A percentile compares a stretch with the other conserved stretches of the same genome.
Evolutionary conservation across 352 stramenopile genomes (phyloP).

Genomic region (Phytophthora citrophthora): DNA sequence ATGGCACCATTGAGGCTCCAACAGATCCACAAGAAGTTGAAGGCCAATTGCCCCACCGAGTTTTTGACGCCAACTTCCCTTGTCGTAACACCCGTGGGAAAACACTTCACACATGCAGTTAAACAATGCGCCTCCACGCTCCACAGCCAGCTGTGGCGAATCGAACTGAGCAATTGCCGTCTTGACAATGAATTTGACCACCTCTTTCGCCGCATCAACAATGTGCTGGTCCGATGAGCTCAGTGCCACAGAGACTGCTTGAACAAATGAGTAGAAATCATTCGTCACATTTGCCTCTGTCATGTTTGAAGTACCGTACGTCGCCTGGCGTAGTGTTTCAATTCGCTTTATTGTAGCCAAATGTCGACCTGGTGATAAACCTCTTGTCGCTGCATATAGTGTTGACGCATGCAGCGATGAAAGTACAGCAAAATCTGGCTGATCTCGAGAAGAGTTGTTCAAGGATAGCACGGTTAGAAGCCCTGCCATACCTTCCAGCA

Average conservation of each 20-base stretch:
- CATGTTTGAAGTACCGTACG: slow-evolving; percentile 73
- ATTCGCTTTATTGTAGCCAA: slow-evolving; percentile 83
- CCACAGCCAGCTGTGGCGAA: slow-evolving; percentile 43
- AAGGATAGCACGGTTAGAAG: slow-evolving; percentile 67
- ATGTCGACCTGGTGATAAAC: slow-evolving; percentile 78
- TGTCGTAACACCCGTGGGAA: slow-evolving; percentile 87
- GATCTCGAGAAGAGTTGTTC: slow-evolving; percentile 54
- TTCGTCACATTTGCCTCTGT: slow-evolving; percentile 54
- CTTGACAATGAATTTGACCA: slow-evolving; percentile 63
- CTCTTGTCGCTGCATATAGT: slow-evolving; percentile 75
- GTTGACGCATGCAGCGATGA: slow-evolving; percentile 77
- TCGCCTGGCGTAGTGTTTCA: slow-evolving; percentile 74
- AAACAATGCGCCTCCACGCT: slow-evolving; percentile 72
- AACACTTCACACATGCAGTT: slow-evolving; percentile 85
- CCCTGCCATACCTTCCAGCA: slow-evolving; percentile 60
- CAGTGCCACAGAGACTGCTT: slow-evolving; percentile 66
- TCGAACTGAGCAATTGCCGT: slow-evolving; percentile 48
- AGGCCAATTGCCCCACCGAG: slow-evolving; percentile 79
- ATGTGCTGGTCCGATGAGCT: slow-evolving; percentile 68
- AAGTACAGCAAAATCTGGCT: slow-evolving; percentile 73
- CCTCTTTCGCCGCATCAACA: slow-evolving; percentile 58
- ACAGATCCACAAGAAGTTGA: slow-evolving; percentile 62
- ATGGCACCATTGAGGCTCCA: slow-evolving; percentile 82
- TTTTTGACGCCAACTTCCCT: slow-evolving; percentile 85
- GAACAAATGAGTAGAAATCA: slow-evolving; percentile 72